Evolutionary conservation across 176 grass and related monocot genomes (phyloP), one percentile per base, ranked within the genome.

Genomic region (Thalia dealbata): DNA sequence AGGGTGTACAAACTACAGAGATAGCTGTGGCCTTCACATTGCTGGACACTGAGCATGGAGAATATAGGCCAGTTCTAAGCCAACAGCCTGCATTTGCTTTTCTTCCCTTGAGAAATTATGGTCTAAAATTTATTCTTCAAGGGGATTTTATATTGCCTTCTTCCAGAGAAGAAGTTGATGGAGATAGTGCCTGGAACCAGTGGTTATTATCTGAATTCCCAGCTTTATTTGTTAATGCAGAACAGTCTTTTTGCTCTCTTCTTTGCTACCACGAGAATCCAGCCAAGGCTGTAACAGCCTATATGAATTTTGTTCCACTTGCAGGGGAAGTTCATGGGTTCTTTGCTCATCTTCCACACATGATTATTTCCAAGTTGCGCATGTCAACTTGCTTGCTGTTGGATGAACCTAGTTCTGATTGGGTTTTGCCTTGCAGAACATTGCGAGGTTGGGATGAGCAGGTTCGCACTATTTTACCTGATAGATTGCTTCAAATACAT

Each of bases 141-240:
- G 93, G 87, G 38, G 89, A 97, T 80, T 97, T 97, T 78, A 83
- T 90, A 73, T 83, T 97, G 67, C 89, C 93, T 76, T 90, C 93
- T 86, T 97, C 93, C 25, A 92, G 93, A 84, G 93, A 97, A 68
- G 93, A 97, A 82, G 93, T 97, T 50, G 93, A 97, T 84, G 82
- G 87, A n/a, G 88, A 97, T 71, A 97, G 83, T 82, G 85, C 89
- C 68, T 97, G 93, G 93, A 97, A 97, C 61, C 93, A 97, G 65
- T 97, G 93, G 93, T 85, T 97, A 66, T 43, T 97, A 54, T 92
- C 93, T 15, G 89, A 97, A 82, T 90, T 88, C 43, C 93, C 93
- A 52, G 74, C 84, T 81, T 78, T 97, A 61, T 92, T 97, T 77
- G 67, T 97, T 27, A 78, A 76, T 70, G 80, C 89, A 23, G 76